phyloP scores from a whole-genome alignment of 441 rosid species.

The Gossypium gossypioides region DNA sequence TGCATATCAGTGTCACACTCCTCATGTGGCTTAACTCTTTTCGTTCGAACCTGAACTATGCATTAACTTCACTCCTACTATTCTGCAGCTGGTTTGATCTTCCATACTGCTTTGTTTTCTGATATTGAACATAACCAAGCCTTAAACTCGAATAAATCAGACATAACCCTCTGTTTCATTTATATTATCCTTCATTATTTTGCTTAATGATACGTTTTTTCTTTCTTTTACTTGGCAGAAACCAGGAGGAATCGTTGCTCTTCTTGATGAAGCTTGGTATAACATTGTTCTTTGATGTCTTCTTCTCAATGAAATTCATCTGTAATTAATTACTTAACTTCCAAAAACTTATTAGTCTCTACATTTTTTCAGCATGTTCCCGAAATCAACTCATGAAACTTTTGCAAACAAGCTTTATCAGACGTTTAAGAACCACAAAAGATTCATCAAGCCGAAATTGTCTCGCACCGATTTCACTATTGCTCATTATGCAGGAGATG shows the following conservation, averaged over 20 bases:
- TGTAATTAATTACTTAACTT: neutral
- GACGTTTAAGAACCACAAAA: constrained; percentile 80
- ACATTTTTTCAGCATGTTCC: constrained; percentile 72
- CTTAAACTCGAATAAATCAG: neutral
- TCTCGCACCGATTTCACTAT: constrained; percentile 90
- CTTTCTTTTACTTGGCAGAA: constrained; percentile 46
- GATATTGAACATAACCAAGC: neutral
- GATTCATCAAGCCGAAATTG: constrained; percentile 87
- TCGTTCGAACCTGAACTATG: neutral
- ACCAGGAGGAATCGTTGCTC: constrained; percentile 92
- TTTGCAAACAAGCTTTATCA: constrained; percentile 88
- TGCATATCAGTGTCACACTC: neutral
- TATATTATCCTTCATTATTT: neutral
- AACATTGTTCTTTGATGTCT: constrained; percentile 8
- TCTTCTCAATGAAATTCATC: neutral
- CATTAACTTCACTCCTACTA: neutral
- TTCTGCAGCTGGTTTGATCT: neutral
- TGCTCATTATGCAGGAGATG: constrained; percentile 97
- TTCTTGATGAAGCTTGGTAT: constrained; percentile 98
- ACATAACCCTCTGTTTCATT: constrained; percentile 38
- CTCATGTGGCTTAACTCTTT: neutral
- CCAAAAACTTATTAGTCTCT: neutral
- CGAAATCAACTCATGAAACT: constrained; percentile 97
- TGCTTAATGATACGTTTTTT: neutral
- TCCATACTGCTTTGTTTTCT: neutral